A percentile compares a stretch with the other conserved stretches of the same genome.
These are phyloP conservation scores for Beauveria asiatica DNA, from an alignment of 2,329 filamentous ascomycete species.

Conservation along the genomic window DNA sequence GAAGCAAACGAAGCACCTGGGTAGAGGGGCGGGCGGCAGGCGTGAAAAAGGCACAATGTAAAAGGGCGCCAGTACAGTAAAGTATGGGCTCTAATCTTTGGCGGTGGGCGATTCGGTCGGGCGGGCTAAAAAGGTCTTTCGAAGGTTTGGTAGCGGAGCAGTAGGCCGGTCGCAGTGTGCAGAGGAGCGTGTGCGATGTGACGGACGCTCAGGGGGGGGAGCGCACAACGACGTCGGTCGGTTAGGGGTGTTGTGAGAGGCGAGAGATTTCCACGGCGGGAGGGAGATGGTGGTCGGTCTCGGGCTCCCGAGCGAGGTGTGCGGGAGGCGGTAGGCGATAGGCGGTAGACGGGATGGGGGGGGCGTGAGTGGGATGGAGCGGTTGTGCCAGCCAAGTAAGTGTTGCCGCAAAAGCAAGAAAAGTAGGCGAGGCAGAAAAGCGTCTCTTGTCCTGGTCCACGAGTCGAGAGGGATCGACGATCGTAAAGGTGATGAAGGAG, in stretches of 20 bases:
- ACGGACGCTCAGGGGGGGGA: not conserved
- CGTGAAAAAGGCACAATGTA: not conserved
- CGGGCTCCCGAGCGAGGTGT: not conserved
- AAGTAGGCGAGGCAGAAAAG: not conserved
- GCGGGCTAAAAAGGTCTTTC: not conserved
- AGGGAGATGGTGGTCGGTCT: not conserved
- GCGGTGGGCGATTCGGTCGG: not conserved
- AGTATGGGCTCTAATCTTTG: not conserved
- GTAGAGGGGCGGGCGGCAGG: not conserved
- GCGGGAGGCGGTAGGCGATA: not conserved
- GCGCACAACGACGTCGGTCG: not conserved
- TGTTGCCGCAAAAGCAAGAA: not conserved
- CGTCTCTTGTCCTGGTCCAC: not conserved
- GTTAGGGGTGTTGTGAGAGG: not conserved
- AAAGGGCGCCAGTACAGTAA: not conserved
- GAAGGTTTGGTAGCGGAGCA: not conserved
- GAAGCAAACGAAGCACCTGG: not conserved
- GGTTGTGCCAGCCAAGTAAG: not conserved
- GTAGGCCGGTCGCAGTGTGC: not conserved
- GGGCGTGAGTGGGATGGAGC: not conserved
- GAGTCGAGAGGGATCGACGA: not conserved
- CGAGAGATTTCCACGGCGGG: not conserved
- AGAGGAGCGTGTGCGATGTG: not conserved
- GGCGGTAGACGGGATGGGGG: not conserved
- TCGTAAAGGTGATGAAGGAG: not conserved